These are phyloP conservation scores for Aureobasidium sp. DNA, from an alignment of 2,329 filamentous ascomycete genomes.

Conservation along the genomic window DNA sequence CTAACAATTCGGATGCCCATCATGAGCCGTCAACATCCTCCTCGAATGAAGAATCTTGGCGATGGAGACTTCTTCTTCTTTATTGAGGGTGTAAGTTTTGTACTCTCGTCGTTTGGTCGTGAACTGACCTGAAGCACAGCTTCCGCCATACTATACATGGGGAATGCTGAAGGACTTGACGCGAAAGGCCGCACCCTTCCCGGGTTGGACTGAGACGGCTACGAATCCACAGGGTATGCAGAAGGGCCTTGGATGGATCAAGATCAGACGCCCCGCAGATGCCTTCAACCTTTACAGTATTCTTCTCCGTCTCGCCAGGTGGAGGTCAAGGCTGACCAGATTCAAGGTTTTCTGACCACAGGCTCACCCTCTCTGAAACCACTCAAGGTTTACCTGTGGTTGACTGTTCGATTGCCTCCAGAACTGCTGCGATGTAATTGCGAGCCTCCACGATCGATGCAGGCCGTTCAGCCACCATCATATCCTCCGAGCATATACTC, in stretches of 20 bases:
- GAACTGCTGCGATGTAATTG: conserved; percentile 12
- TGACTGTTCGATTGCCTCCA: conserved; percentile 10
- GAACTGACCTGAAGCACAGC: not conserved
- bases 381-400: conserved; percentile 12
- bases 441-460: not conserved
- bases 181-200: conserved; percentile 4
- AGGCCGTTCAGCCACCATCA: not conserved
- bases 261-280: conserved; percentile 3
- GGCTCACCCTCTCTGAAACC: not conserved
- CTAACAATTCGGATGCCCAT: not conserved
- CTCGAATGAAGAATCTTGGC: not conserved
- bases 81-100: conserved; percentile 12
- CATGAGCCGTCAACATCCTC: not conserved
- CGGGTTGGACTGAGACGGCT: conserved; percentile 16
- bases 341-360: not conserved
- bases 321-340: not conserved
- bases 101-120: too few species aligned
- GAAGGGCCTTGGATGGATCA: conserved; percentile 12
- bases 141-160: conserved; percentile 17
- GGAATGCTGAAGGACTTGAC: conserved; percentile 15
- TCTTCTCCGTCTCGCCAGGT: not conserved
- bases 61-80: conserved; percentile 14
- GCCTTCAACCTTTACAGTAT: conserved; percentile 16
- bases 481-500: not conserved
- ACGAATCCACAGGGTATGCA: conserved; percentile 3